These are phyloP conservation scores for Nannizzia gypsea DNA, from an alignment of 2,329 filamentous ascomycete species.

Conservation along the genomic window DNA sequence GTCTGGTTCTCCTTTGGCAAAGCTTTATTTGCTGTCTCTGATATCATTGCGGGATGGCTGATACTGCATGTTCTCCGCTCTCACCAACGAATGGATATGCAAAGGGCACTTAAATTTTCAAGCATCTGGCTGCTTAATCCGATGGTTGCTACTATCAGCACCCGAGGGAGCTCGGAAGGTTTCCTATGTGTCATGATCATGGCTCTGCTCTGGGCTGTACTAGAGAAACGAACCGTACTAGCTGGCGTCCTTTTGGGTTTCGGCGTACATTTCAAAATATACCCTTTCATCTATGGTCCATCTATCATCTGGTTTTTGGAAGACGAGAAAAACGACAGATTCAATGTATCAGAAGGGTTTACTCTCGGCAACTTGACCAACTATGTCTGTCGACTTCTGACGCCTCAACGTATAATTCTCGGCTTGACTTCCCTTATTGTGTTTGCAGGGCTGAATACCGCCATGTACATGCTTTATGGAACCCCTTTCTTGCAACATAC, in stretches of 20 bases:
- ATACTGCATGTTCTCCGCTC: constrained; percentile 46
- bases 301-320: constrained; percentile 34
- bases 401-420: constrained; percentile 27
- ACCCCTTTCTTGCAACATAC: constrained; percentile 75
- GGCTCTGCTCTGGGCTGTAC: constrained; percentile 69
- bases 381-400: constrained; percentile 24
- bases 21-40: constrained; percentile 67
- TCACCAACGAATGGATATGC: constrained; percentile 38
- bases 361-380: background rate
- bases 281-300: constrained; percentile 88
- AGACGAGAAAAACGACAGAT: constrained; percentile 7
- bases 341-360: background rate
- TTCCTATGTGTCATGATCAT: constrained; percentile 75
- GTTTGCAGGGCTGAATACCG: constrained; percentile 60
- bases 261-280: constrained; percentile 95
- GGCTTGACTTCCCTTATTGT: constrained; percentile 53
- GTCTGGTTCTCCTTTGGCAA: constrained; percentile 76
- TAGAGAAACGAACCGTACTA: constrained; percentile 49
- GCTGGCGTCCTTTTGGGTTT: constrained; percentile 69
- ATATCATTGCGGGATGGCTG: constrained; percentile 74
- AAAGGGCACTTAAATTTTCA: constrained; percentile 60
- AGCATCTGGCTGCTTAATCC: constrained; percentile 91
- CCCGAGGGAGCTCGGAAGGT: constrained; percentile 85
- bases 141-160: constrained; percentile 96
- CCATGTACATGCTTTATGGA: constrained; percentile 74